Evolutionary conservation across 2,329 filamentous ascomycete genomes (phyloP).

Genomic region (Calonectria pteridis): DNA sequence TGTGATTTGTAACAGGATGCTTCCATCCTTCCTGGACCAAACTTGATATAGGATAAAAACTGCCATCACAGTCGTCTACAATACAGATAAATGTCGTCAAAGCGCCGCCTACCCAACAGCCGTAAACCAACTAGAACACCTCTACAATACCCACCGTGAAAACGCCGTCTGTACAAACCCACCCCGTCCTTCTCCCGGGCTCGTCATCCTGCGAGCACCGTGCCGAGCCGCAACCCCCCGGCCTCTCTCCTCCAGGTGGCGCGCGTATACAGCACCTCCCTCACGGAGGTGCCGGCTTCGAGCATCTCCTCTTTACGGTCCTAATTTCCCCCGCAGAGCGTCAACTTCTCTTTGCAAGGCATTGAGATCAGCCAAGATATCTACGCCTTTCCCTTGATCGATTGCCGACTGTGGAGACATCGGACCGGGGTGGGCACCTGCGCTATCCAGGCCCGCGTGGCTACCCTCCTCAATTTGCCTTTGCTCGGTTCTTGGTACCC

Average conservation of each 20-base stretch:
- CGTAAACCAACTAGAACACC: conserved; percentile 23
- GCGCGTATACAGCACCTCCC: not conserved
- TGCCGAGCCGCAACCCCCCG: not conserved
- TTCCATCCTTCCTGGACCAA: conserved; percentile 16
- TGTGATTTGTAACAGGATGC: conserved; percentile 4
- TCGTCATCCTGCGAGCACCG: not conserved
- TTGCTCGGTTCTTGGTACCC: conserved; percentile 35
- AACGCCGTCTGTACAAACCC: conserved; percentile 21
- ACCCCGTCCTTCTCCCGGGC: not conserved
- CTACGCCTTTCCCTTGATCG: conserved; percentile 54
- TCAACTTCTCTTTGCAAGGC: conserved; percentile 83
- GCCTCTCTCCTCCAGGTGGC: not conserved
- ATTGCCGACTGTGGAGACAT: conserved; percentile 34
- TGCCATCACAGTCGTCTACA: conserved; percentile 38
- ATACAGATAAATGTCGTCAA: conserved; percentile 28
- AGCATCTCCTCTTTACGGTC: conserved; percentile 33
- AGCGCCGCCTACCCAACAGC: conserved; percentile 17
- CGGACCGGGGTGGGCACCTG: conserved; percentile 24
- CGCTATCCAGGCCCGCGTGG: conserved; percentile 2
- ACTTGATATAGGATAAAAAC: conserved; percentile 19
- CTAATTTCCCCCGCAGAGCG: conserved; percentile 60
- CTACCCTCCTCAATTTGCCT: conserved; percentile 33
- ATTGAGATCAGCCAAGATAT: conserved; percentile 80
- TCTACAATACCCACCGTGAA: conserved; percentile 34
- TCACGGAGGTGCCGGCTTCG: not conserved